A percentile compares a stretch with the other conserved stretches of the same genome.
phyloP scores from a whole-genome alignment of 1,284 basidiomycete species.

The Chondrostereum purpureum region DNA sequence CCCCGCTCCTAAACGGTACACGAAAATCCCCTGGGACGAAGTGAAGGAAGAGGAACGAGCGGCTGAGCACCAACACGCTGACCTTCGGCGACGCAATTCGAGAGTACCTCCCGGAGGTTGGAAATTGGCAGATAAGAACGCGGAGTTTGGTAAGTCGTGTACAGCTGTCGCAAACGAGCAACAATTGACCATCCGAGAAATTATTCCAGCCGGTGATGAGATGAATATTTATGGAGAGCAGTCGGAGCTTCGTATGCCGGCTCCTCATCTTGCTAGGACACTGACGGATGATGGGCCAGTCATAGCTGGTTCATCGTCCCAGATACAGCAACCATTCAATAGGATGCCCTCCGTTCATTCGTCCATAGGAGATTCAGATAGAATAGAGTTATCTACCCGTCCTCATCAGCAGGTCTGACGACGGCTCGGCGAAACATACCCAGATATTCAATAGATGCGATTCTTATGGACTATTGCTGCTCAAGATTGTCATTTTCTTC shows the following conservation, averaged over 20 bases:
- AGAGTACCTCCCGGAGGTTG: slow-evolving; percentile 32
- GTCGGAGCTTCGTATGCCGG: slow-evolving; percentile 26
- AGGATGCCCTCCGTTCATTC: not conserved
- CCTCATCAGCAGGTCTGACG: not conserved
- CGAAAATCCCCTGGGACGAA: slow-evolving; percentile 66
- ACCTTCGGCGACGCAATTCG: slow-evolving; percentile 15
- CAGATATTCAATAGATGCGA: too few species aligned
- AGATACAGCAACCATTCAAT: not conserved
- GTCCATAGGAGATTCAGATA: not conserved
- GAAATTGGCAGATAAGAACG: slow-evolving; percentile 46
- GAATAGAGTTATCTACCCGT: not conserved
- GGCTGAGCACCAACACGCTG: slow-evolving; percentile 12
- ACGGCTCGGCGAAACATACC: too few species aligned
- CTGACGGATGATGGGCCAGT: slow-evolving; percentile 1
- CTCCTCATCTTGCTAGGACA: slow-evolving; percentile 23
- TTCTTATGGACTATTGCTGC: not conserved
- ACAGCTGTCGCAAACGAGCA: too few species aligned
- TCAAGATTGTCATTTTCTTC: too few species aligned
- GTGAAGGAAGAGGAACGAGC: slow-evolving; percentile 38
- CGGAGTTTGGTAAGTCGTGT: slow-evolving; percentile 38
- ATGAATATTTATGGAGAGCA: slow-evolving; percentile 36
- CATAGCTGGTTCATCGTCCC: not conserved
- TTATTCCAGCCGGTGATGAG: not conserved
- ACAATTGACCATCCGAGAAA: too few species aligned
- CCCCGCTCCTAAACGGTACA: slow-evolving; percentile 53